Base-by-base conservation (phyloP, 2,329 filamentous ascomycete species). In the Cercospora sp. region DNA sequence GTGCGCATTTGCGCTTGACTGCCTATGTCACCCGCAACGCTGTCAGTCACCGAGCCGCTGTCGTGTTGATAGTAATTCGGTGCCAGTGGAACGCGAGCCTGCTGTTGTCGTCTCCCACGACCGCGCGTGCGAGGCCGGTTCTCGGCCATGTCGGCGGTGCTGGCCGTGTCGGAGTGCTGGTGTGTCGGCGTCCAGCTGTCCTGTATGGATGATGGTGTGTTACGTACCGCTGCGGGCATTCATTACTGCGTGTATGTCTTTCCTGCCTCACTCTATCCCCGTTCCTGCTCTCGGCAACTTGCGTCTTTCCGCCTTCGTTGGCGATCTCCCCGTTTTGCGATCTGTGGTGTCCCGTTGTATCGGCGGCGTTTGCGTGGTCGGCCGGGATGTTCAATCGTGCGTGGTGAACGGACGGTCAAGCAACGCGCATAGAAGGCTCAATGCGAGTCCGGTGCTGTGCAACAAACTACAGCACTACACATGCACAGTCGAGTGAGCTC, bases 1-100 rank as follows among this genome's bases (percentile, higher is more conserved):
- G 80, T 81, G 77, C 84, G 83, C 72, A 87, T 80, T 70, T 69
- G 67, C 62, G 68, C 66, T 65, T 73, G 71, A 60, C 65, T 65
- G 59, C 72, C 72, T 72, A 62, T 61, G 36, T 69, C 66, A 58
- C 68, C 63, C 61, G 57, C 45, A 53, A 63, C 64, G 51, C 65
- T 66, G 71, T 73, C 67, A 73, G 72, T 71, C 30, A 66, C 51
- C 45, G 57, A 28, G 10, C 36, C 12, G n/a, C 30, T 31, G 62
- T 51, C 51, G 30, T 45, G 42, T 53, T 63, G 51, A 16, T 58
- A 64, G 12, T 57, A 58, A 51, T 58, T 45, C 18, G 51, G 10
- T n/a, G 62, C 31, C 51, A 64, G 48, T 57, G n/a, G 51, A 20
- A 57, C 48, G 31, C 62, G 62, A 28, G 48, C 18, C 30, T 64